These are phyloP conservation scores for Penicillium sp. DNA, from an alignment of 2,329 filamentous ascomycete genomes.

Conservation along the genomic window DNA sequence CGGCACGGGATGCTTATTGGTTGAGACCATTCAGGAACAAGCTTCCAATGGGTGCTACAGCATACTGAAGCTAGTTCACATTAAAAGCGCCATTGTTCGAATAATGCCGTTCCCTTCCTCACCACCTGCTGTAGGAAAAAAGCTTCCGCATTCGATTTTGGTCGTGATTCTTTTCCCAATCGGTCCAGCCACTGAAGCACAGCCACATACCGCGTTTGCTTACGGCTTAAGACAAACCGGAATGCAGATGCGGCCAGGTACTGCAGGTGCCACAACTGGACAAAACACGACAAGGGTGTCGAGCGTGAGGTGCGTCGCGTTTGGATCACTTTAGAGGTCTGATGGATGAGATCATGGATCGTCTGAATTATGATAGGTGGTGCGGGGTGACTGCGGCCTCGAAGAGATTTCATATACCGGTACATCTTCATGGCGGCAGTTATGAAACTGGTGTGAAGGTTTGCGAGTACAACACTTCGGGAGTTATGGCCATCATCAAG, in stretches of 20 bases:
- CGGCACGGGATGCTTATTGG: neutral
- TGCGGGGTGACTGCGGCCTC: constrained; percentile 52
- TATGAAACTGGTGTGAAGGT: constrained; percentile 70
- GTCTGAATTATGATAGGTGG: constrained; percentile 63
- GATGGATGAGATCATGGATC: constrained; percentile 63
- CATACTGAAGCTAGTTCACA: neutral
- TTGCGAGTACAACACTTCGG: constrained; percentile 65
- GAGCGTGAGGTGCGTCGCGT: constrained; percentile 36
- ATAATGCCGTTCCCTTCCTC: constrained; percentile 33
- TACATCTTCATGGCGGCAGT: constrained; percentile 77
- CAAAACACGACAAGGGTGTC: constrained; percentile 52
- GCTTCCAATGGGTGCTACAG: neutral
- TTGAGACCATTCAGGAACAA: neutral
- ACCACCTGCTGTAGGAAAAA: constrained; percentile 35
- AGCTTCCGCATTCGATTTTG: constrained; percentile 34
- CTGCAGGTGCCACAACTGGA: constrained; percentile 60
- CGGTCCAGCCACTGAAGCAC: constrained; percentile 68
- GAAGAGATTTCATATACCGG: constrained; percentile 61
- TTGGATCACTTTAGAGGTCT: constrained; percentile 64
- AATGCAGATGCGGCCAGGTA: constrained; percentile 73
- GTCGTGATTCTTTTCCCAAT: constrained; percentile 45
- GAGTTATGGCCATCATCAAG: constrained; percentile 69
- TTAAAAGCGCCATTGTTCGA: constrained; percentile 40
- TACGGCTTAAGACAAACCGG: constrained; percentile 62
- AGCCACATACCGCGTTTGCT: constrained; percentile 66